phyloP scores from a whole-genome alignment of 2,329 filamentous ascomycete genomes.

The Bertia moriformis region DNA sequence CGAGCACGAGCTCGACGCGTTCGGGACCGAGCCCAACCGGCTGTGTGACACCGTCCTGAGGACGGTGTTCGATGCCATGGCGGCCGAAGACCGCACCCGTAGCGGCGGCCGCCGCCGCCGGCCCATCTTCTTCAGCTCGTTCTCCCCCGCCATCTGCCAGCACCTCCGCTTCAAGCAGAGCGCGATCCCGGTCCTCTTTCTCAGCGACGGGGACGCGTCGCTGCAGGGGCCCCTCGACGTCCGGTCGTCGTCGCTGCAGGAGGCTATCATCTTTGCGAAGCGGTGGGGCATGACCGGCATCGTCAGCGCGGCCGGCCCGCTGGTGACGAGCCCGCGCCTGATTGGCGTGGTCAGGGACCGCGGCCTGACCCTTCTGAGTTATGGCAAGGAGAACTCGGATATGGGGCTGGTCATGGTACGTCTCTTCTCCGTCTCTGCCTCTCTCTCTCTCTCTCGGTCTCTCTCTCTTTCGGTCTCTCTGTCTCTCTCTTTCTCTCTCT shows the following conservation, averaged over 20 bases:
- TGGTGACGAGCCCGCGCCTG: slow-evolving; percentile 76
- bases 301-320: slow-evolving; percentile 73
- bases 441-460: not conserved
- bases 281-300: slow-evolving; percentile 91
- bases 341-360: slow-evolving; percentile 89
- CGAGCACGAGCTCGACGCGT: slow-evolving; percentile 91
- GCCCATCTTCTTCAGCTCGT: slow-evolving; percentile 94
- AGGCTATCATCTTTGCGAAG: slow-evolving; percentile 85
- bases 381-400: slow-evolving; percentile 83
- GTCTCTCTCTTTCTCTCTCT: not conserved
- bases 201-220: slow-evolving; percentile 74
- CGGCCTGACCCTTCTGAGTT: slow-evolving; percentile 85
- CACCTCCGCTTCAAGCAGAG: slow-evolving; percentile 93
- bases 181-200: slow-evolving; percentile 85
- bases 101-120: slow-evolving; percentile 20
- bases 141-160: slow-evolving; percentile 93
- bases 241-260: slow-evolving; percentile 77
- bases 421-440: slow-evolving; percentile 3
- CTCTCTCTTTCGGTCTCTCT: not conserved
- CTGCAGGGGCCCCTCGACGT: slow-evolving; percentile 62
- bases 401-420: slow-evolving; percentile 70
- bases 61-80: slow-evolving; percentile 76
- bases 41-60: slow-evolving; percentile 87
- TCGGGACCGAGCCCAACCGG: slow-evolving; percentile 86
- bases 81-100: slow-evolving; percentile 24